Base-by-base conservation (phyloP, 2,329 filamentous ascomycete species). In the Sclerotinia nivalis region DNA sequence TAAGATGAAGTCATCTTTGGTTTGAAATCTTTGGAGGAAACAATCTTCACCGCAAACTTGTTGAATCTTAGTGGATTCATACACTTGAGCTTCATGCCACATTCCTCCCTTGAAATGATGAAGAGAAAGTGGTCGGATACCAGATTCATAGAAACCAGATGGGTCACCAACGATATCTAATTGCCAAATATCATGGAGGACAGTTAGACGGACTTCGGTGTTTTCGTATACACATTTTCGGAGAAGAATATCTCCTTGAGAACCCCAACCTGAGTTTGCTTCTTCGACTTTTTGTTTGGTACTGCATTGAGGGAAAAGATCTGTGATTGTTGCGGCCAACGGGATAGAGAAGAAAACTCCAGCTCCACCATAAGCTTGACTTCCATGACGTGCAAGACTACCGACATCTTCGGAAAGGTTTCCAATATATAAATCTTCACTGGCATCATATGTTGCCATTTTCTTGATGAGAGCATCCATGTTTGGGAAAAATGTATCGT, bases 241-340 rank as follows among this genome's bases (percentile, higher is more conserved):
- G 15, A 78, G 71, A 9, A 78, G 67, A 50, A 78, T 76, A 64
- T 78, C 77, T 20, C 77, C 77, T 72, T 78, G 77, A 7, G 86
- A 83, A 2, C 86, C 86, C 85, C 86, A 88, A 66, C 86, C 86
- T 0, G 84, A 84, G 77, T 88, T 83, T 25, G 86, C 81, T 74
- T 87, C 84, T 54, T 80, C 78, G 62, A 88, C 80, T 80, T 87
- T 87, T 71, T 85, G 77, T 8, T 83, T 79, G 0, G 82, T 82
- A 66, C 81, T 83, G 77, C 84, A 87, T 50, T 77, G 77, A 10
- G 80, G 80, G 72, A 82, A 85, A 25, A 83, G 75, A n/a, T 80
- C 78, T 7, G 82, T 81, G 31, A 86, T 81, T 64, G 81, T 81
- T 45, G 80, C 80, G 2, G 84, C 83, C 69, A 86, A 76, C 20